Evolutionary conservation across 352 stramenopile genomes (phyloP).

Genomic region (Aphanomyces cochlioides): DNA sequence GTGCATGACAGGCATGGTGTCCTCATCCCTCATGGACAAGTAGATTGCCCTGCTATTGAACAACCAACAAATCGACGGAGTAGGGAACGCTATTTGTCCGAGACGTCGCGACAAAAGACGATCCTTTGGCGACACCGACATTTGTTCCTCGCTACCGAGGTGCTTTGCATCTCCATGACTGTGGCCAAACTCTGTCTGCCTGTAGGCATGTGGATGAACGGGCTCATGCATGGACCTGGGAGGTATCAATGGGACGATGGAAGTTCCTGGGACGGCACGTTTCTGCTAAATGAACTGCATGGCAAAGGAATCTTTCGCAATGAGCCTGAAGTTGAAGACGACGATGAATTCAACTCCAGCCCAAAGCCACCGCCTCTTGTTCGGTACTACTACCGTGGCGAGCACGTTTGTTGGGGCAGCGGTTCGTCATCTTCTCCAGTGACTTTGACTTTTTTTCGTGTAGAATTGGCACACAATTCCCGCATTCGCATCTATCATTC

Average conservation of each 20-base stretch:
- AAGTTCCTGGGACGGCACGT: conserved; percentile 53
- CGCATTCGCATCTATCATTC: conserved; percentile 47
- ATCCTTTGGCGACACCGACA: background rate
- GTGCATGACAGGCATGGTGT: conserved; percentile 43
- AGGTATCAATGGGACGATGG: conserved; percentile 58
- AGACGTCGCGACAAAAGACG: conserved; percentile 24
- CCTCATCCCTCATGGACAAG: conserved; percentile 44
- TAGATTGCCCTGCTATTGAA: background rate
- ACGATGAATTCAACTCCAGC: conserved; percentile 14
- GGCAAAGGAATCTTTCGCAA: conserved; percentile 50
- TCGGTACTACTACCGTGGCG: conserved; percentile 56
- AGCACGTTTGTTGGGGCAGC: conserved; percentile 66
- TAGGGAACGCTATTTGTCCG: conserved; percentile 58
- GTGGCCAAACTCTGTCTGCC: too few species aligned
- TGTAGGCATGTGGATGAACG: conserved; percentile 50
- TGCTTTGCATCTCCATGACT: background rate
- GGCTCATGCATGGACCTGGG: conserved; percentile 54
- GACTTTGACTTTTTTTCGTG: background rate
- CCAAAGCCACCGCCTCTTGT: conserved; percentile 32
- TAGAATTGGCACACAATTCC: conserved; percentile 49
- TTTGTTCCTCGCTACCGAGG: background rate
- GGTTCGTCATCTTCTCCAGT: background rate
- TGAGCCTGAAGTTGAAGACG: conserved; percentile 30
- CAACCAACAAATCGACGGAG: background rate
- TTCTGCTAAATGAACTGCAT: conserved; percentile 58